These are phyloP conservation scores for Eimeria praecox DNA, from an alignment of 169 alveolate genomes.

Conservation along the genomic window DNA sequence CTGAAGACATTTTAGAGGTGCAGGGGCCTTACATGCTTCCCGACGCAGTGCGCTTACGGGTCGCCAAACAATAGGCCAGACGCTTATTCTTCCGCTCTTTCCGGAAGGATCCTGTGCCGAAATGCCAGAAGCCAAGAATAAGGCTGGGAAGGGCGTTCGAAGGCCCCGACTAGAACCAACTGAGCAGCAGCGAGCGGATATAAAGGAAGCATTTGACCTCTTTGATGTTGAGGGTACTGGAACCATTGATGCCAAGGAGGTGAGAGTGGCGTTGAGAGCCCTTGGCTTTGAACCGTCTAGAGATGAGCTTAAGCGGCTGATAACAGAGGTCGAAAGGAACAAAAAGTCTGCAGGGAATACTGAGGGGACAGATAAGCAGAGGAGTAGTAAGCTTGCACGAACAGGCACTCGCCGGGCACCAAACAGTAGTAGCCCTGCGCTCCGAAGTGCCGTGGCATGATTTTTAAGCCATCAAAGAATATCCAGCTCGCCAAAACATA, in stretches of 20 bases:
- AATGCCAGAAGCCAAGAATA: constrained; percentile 30
- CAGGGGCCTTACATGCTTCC: not conserved
- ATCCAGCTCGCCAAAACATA: not conserved
- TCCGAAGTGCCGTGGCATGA: not conserved
- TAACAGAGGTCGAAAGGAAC: constrained; percentile 84
- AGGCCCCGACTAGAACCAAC: constrained; percentile 72
- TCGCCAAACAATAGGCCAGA: not conserved
- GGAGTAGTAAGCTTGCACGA: constrained; percentile 21
- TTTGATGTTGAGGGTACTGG: constrained; percentile 95
- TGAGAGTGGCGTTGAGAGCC: constrained; percentile 98
- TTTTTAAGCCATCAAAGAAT: not conserved
- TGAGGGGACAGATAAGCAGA: constrained; percentile 49
- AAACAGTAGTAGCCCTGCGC: not conserved
- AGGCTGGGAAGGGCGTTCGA: constrained; percentile 47
- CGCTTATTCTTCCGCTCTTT: not conserved
- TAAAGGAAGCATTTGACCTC: constrained; percentile 98
- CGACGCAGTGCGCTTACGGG: not conserved
- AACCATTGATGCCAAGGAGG: constrained; percentile 96
- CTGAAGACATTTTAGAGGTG: not conserved
- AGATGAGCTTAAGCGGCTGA: constrained; percentile 92
- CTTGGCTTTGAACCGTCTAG: constrained; percentile 98
- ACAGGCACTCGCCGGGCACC: not conserved
- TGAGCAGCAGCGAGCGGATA: constrained; percentile 81
- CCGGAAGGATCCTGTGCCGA: not conserved
- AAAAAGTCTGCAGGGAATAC: constrained; percentile 33